Evolutionary conservation across 495 filamentous ascomycete species (phyloP).

Genomic region (Aspergillus panamensis): DNA sequence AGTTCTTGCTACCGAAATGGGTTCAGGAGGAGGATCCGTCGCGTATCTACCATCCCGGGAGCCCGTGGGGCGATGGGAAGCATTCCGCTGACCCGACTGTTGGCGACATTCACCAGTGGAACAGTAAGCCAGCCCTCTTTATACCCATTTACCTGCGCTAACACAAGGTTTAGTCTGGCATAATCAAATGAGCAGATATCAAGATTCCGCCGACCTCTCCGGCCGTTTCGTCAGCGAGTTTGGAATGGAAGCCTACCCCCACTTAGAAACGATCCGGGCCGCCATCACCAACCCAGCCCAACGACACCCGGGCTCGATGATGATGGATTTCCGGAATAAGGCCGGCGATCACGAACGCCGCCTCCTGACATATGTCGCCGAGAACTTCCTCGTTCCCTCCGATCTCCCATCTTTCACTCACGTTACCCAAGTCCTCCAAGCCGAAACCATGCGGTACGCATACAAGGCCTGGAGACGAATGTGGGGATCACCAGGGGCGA

Average conservation of each 20-base stretch:
- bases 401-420: conserved; percentile 10
- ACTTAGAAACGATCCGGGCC: conserved; percentile 1
- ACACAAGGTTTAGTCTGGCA: conserved; percentile 59
- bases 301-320: conserved; percentile 7
- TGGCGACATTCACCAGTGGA: conserved; percentile 88
- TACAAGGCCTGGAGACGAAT: conserved; percentile 11
- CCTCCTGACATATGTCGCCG: conserved; percentile 6
- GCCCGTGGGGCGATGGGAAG: conserved; percentile 55
- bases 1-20: conserved; percentile 26
- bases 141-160: not conserved
- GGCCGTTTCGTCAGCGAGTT: conserved; percentile 84
- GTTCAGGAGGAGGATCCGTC: conserved; percentile 20
- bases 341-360: conserved; percentile 14
- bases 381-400: conserved; percentile 9
- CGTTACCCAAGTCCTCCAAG: conserved; percentile 13
- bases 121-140: conserved; percentile 27
- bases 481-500: conserved; percentile 7
- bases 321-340: conserved; percentile 17
- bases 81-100: conserved; percentile 64
- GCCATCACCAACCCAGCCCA: conserved; percentile 3
- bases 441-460: conserved; percentile 14
- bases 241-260: conserved; percentile 54
- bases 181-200: conserved; percentile 72
- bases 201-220: conserved; percentile 69
- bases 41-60: conserved; percentile 58